These are phyloP conservation scores for Gossypium mustelinum DNA, from an alignment of 345 rosid species.

Conservation along the genomic window DNA sequence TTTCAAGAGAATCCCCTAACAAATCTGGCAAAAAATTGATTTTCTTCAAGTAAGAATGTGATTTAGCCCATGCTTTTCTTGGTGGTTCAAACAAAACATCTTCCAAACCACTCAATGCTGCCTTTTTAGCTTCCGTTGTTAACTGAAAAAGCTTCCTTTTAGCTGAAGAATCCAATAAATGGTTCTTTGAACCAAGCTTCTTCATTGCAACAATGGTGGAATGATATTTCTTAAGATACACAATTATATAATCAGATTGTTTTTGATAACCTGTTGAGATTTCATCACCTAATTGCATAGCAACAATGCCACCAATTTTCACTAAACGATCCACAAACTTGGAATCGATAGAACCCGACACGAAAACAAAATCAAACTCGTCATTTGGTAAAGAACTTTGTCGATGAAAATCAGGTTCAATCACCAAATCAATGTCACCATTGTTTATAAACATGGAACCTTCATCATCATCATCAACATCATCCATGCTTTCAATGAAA, in stretches of 20 bases:
- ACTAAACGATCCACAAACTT: constrained; percentile 33
- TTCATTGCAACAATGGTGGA: constrained; percentile 38
- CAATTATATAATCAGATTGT: constrained; percentile 33
- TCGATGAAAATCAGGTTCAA: constrained; percentile 27
- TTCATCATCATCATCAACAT: constrained; percentile 12
- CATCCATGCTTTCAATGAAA: constrained; percentile 16
- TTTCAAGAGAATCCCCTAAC: constrained; percentile 34
- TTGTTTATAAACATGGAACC: constrained; percentile 22
- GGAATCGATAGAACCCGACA: constrained; percentile 24
- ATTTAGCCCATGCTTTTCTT: constrained; percentile 18
- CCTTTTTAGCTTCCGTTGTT: constrained; percentile 30
- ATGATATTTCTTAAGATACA: constrained; percentile 30
- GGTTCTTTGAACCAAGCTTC: constrained; percentile 20
- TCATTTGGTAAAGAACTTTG: constrained; percentile 25
- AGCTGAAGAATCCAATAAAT: background rate
- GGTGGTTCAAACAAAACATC: constrained; percentile 42
- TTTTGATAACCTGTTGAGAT: constrained; percentile 21
- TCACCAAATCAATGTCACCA: constrained; percentile 29
- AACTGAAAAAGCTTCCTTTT: constrained; percentile 26
- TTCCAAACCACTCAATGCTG: constrained; percentile 33
- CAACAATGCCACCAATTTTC: constrained; percentile 43
- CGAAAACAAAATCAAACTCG: constrained; percentile 39
- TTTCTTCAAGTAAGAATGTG: constrained; percentile 18
- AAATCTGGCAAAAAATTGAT: constrained; percentile 38
- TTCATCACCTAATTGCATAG: constrained; percentile 25